Evolutionary conservation across 2,329 filamentous ascomycete species (phyloP).

Genomic region (Epichloe gansuensis): DNA sequence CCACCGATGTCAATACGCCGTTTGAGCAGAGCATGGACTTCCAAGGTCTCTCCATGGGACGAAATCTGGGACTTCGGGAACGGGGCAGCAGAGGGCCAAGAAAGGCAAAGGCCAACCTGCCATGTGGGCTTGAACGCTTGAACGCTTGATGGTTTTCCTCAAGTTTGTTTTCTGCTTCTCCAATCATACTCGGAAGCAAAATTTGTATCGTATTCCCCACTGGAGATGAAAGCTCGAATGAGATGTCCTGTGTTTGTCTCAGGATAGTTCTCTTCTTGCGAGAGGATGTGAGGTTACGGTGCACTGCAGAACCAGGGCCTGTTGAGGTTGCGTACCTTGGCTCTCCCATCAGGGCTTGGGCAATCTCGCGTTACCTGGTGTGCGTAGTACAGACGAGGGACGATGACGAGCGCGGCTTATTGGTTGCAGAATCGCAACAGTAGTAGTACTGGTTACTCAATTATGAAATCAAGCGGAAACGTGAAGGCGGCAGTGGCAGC

Average conservation of each 20-base stretch:
- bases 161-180: background rate
- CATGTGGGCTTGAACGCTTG: conserved; percentile 2
- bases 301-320: background rate
- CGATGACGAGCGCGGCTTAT: background rate
- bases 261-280: background rate
- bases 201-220: background rate
- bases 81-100: conserved; percentile 3
- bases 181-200: background rate
- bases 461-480: background rate
- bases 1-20: conserved; percentile 12
- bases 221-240: background rate
- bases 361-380: background rate
- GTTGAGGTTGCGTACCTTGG: background rate
- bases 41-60: conserved; percentile 10
- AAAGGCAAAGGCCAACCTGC: background rate
- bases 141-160: background rate
- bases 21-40: conserved; percentile 20
- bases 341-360: background rate
- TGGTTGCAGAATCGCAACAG: background rate
- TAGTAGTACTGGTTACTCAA: background rate
- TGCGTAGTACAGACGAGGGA: background rate
- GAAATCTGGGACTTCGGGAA: conserved; percentile 1
- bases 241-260: background rate
- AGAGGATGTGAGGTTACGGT: background rate
- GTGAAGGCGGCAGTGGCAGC: background rate